Base-by-base conservation (phyloP, 345 rosid genomes). In the Moricandia arvensis region DNA sequence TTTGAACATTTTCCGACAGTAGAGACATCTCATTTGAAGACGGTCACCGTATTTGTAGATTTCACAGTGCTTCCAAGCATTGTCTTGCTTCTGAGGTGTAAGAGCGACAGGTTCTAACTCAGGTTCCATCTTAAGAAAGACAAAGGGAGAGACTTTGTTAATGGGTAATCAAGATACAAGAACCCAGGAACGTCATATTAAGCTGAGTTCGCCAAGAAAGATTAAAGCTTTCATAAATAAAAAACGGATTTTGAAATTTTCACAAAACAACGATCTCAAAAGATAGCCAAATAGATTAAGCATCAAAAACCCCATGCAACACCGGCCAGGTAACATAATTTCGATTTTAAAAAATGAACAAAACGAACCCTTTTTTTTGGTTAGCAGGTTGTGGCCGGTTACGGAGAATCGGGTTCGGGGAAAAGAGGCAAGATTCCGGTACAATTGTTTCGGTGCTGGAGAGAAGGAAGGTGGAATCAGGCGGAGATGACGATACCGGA, bases 51-150 rank as follows among this genome's bases (percentile, higher is more conserved):
- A 83, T 79, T 87, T 89, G 72, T 82, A 87, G 85, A 89, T 78
- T 34, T 87, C 87, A 75, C 96, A 90, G 66, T 94, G 96, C 83
- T 89, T 87, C 98, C 97, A 91, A 2, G 98, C 96, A 6, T 85
- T 90, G 83, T 94, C 98, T 47, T 89, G 87, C 71, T 91, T 94
- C 63, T 87, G 97, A 1, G 89, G 81, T 17, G 94, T 85, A 35
- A 89, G 83, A 4, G 97, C 88, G 33, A 86, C 58, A 15, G 79
- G 88, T 58, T 88, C 93, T 57, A 86, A 62, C 59, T 83, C 83
- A 0, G 72, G 17, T 16, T 77, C 80, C 80, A 77, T 69, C 38
- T 21, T 7, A 6, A 29, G 8, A 18, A 35, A 15, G 13, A 7
- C 63, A 64, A 68, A 53, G 26, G 1, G 41, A 65, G 58, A 55